Conservation (phyloP, 2,329 filamentous ascomycete species). For the Shiraia sp. region DNA sequence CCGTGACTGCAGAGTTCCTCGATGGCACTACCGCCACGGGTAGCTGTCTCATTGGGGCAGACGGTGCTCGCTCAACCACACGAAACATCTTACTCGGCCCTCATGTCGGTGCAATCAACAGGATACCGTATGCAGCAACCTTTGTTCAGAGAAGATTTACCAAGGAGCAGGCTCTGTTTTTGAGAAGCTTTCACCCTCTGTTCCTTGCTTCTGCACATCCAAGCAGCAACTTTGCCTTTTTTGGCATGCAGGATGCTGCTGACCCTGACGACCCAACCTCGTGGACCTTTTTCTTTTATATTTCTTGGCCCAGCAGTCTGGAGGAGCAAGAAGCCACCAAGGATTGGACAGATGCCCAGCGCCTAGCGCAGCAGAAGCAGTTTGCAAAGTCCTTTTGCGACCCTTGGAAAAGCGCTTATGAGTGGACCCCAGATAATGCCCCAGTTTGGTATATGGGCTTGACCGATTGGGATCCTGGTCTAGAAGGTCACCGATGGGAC, state of each 20-base stretch:
- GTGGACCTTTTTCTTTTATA: constrained; percentile 55
- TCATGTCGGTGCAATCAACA: constrained; percentile 35
- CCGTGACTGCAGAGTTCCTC: constrained; percentile 41
- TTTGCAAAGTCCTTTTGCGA: constrained; percentile 47
- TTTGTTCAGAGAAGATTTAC: constrained; percentile 51
- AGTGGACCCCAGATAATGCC: constrained; percentile 39
- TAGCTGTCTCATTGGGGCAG: constrained; percentile 42
- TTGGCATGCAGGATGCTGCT: constrained; percentile 50
- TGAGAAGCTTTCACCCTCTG: constrained; percentile 52
- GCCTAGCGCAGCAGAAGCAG: constrained; percentile 48
- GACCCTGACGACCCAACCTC: constrained; percentile 44
- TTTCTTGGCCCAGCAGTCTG: constrained; percentile 48
- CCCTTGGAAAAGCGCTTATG: constrained; percentile 49
- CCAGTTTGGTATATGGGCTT: constrained; percentile 41
- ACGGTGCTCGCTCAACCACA: constrained; percentile 40
- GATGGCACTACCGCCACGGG: constrained; percentile 38
- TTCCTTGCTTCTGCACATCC: constrained; percentile 51
- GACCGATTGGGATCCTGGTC: constrained; percentile 42
- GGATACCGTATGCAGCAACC: constrained; percentile 50
- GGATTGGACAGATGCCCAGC: constrained; percentile 40
- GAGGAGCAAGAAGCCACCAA: constrained; percentile 49
- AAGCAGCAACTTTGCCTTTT: constrained; percentile 50
- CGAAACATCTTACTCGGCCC: constrained; percentile 35
- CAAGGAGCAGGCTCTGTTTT: constrained; percentile 48
- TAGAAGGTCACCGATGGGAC: constrained; percentile 37